These are phyloP conservation scores for Pulveroboletus frians DNA, from an alignment of 768 basidiomycete genomes.

Conservation along the genomic window DNA sequence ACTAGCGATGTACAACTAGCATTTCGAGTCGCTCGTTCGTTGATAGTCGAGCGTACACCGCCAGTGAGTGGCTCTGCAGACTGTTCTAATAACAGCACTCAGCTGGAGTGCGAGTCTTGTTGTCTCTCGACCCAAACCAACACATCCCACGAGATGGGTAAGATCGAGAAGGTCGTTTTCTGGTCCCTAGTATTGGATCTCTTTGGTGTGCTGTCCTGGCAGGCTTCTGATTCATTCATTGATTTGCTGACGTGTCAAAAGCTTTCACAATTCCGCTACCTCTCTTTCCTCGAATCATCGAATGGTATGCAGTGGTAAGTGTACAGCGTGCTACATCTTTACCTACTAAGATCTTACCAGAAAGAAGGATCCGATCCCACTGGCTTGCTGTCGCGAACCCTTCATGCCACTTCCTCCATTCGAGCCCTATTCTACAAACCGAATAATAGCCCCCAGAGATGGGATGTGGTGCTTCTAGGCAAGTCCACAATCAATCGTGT, in stretches of 20 bases:
- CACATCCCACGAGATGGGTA: slow-evolving; percentile 42
- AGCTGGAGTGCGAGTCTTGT: background rate
- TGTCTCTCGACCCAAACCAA: background rate
- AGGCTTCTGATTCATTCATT: background rate
- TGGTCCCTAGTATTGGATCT: slow-evolving; percentile 88
- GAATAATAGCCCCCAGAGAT: slow-evolving; percentile 60
- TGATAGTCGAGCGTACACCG: too few species aligned
- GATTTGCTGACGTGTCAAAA: slow-evolving; percentile 28
- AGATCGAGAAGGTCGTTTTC: slow-evolving; percentile 81
- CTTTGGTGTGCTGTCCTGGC: slow-evolving; percentile 42
- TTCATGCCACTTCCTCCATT: slow-evolving; percentile 59
- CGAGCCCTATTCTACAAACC: slow-evolving; percentile 63
- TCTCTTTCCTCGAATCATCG: slow-evolving; percentile 93
- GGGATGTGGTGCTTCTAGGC: slow-evolving; percentile 95
- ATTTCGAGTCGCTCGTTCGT: background rate
- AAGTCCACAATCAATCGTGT: slow-evolving; percentile 11
- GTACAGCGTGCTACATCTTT: background rate
- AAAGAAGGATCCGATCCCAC: slow-evolving; percentile 66
- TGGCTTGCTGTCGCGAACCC: slow-evolving; percentile 69
- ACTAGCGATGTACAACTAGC: background rate
- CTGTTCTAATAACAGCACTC: too few species aligned
- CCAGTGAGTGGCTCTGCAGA: too few species aligned
- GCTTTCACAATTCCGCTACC: slow-evolving; percentile 96
- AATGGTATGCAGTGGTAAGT: slow-evolving; percentile 79
- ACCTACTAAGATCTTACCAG: slow-evolving; percentile 31